A percentile compares a stretch with the other conserved stretches of the same genome.
phyloP scores from a whole-genome alignment of 1,139 yeast genomes.

The Pichia sp. region DNA sequence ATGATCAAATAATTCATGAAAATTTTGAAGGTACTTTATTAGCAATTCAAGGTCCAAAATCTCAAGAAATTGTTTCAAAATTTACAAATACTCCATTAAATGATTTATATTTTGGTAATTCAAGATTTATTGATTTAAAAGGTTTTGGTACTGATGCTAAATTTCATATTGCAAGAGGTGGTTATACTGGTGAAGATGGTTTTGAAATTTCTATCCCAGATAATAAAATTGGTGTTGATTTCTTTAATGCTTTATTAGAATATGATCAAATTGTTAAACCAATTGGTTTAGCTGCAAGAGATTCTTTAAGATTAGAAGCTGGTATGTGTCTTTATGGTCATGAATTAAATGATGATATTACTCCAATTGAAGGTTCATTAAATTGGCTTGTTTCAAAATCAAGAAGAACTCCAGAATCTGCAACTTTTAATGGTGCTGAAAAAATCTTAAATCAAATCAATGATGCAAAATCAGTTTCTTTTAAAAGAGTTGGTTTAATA shows the following conservation, averaged over 20 bases:
- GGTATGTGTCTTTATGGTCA: conserved; percentile 98
- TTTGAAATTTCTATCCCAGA: conserved; percentile 83
- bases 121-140: conserved; percentile 48
- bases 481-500: conserved; percentile 69
- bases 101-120: conserved; percentile 67
- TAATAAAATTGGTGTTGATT: conserved; percentile 47
- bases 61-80: conserved; percentile 59
- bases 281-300: conserved; percentile 95
- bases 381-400: conserved; percentile 85
- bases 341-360: conserved; percentile 71
- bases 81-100: conserved; percentile 55
- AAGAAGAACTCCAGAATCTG: conserved; percentile 47
- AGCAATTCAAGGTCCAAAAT: conserved; percentile 89
- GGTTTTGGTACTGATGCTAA: conserved; percentile 35
- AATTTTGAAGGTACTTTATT: conserved; percentile 70
- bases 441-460: conserved; percentile 65
- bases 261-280: conserved; percentile 57
- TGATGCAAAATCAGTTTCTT: conserved; percentile 49
- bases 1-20: conserved; percentile 46
- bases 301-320: conserved; percentile 89
- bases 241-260: conserved; percentile 57
- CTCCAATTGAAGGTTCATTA: conserved; percentile 85
- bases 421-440: conserved; percentile 67
- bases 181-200: conserved; percentile 98
- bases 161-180: conserved; percentile 83